Conservation (phyloP, 495 filamentous ascomycete genomes). For the Penicillium flavigenum region DNA sequence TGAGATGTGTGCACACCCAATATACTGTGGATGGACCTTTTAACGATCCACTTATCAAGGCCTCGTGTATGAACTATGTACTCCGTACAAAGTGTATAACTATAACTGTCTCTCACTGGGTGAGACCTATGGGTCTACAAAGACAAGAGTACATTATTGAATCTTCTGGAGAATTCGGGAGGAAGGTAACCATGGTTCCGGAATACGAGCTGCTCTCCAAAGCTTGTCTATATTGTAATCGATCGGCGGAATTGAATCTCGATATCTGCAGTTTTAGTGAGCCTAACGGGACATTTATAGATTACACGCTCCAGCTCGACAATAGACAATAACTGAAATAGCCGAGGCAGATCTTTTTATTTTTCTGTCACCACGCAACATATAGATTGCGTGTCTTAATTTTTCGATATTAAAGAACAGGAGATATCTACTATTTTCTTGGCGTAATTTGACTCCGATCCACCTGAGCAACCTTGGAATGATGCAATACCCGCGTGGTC, state of each 20-base stretch:
- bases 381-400: neutral
- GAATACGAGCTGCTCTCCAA: neutral
- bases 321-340: neutral
- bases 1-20: neutral
- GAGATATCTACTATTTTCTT: neutral
- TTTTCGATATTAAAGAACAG: neutral
- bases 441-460: neutral
- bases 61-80: too few relatives aligned
- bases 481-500: neutral
- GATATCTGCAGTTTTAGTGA: neutral
- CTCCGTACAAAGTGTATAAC: too few relatives aligned
- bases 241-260: neutral
- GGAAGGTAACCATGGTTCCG: neutral
- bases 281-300: neutral
- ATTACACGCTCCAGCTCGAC: neutral
- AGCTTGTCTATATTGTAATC: neutral
- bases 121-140: neutral
- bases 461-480: too few relatives aligned
- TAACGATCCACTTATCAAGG: neutral
- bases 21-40: neutral
- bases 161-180: neutral
- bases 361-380: neutral
- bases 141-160: neutral
- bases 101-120: slow-evolving; percentile 1
- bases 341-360: neutral